Percentiles rank a stretch among this genome's conserved stretches.
These are phyloP conservation scores for Hypoxylon lenormandii DNA, from an alignment of 495 filamentous ascomycete genomes.

Conservation along the genomic window DNA sequence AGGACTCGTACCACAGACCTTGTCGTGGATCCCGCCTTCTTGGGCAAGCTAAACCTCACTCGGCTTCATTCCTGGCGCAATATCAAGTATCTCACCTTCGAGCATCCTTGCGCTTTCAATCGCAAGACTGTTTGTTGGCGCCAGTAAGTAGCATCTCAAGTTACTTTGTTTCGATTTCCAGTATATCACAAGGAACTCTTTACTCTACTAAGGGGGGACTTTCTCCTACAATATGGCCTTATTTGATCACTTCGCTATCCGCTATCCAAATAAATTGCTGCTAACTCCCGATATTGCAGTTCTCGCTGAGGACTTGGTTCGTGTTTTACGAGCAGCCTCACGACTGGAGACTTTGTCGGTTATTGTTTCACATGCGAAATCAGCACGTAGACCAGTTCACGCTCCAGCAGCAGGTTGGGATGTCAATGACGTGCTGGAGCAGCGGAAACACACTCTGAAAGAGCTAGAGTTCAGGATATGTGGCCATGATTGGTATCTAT, in stretches of 20 bases:
- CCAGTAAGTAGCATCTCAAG: conserved; percentile 11
- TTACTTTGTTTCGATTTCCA: background rate
- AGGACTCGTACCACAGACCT: background rate
- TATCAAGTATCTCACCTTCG: background rate
- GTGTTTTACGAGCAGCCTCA: conserved; percentile 3
- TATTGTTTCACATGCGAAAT: conserved; percentile 2
- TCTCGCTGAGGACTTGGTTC: conserved; percentile 3
- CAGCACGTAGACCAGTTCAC: too few relatives aligned
- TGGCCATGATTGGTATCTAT: background rate
- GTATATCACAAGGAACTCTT: background rate
- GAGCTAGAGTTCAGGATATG: conserved; percentile 24
- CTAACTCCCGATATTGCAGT: conserved; percentile 15
- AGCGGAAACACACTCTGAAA: conserved; percentile 17
- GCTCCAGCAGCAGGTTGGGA: background rate
- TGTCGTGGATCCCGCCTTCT: background rate
- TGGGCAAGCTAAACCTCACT: background rate
- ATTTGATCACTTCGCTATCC: too few relatives aligned
- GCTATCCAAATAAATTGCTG: background rate
- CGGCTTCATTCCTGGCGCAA: conserved; percentile 22
- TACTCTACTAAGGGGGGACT: too few relatives aligned
- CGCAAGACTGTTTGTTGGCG: conserved; percentile 1
- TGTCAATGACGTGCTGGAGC: conserved; percentile 14
- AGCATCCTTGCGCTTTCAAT: background rate
- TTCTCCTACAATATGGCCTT: too few relatives aligned
- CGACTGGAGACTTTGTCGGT: conserved; percentile 19